phyloP scores from a whole-genome alignment of 345 rosid genomes.

The Arabidopsis thaliana region DNA sequence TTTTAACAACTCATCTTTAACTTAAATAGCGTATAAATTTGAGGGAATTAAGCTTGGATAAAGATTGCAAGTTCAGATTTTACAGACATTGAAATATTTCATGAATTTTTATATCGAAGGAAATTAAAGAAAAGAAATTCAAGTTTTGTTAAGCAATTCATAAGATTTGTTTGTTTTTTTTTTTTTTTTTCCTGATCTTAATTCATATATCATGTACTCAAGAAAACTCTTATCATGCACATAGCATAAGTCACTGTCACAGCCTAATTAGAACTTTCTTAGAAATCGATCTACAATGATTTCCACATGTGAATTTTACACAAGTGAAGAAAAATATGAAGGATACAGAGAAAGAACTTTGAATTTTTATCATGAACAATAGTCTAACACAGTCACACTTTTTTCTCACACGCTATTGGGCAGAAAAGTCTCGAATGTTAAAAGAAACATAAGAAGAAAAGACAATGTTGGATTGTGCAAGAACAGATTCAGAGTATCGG shows the following conservation, averaged over 20 bases:
- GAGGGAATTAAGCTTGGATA: constrained; percentile 26
- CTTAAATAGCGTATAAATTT: constrained; percentile 25
- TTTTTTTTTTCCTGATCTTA: neutral
- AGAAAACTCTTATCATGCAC: neutral
- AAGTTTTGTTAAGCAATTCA: neutral
- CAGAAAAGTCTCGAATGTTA: neutral
- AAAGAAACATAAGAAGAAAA: constrained; percentile 21
- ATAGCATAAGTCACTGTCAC: neutral
- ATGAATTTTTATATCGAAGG: neutral
- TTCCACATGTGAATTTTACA: neutral
- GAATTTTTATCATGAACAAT: neutral
- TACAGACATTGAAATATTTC: neutral
- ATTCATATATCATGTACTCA: no score
- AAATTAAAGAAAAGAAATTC: neutral
- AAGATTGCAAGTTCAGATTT: constrained; percentile 38
- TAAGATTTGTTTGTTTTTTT: neutral
- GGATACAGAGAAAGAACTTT: neutral
- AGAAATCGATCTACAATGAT: neutral
- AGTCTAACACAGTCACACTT: neutral
- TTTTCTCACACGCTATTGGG: constrained; percentile 11
- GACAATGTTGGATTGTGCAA: constrained; percentile 10
- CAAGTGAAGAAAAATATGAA: neutral
- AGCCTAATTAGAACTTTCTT: neutral
- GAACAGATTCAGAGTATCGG: neutral
- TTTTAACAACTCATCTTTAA: constrained; percentile 36